Percentiles rank a stretch among this genome's conserved stretches.
phyloP scores from a whole-genome alignment of 192 early-diverging fungal species.

The Mortierella hygrophila region DNA sequence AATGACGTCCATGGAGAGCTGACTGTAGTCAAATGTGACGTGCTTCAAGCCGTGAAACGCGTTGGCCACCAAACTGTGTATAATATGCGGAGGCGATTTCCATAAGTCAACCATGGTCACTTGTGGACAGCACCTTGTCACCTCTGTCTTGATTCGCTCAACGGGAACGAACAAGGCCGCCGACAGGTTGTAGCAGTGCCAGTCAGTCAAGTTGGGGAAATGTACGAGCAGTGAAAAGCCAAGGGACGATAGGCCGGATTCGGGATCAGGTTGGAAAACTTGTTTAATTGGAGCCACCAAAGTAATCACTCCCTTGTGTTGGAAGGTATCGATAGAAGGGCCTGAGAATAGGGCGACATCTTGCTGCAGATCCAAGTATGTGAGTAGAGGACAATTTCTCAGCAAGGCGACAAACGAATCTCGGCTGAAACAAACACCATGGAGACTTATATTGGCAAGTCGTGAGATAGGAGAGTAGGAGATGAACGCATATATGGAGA shows the following conservation, averaged over 20 bases:
- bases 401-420: constrained; percentile 12
- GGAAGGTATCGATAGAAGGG: constrained; percentile 13
- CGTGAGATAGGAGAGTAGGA: neutral
- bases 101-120: neutral
- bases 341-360: constrained; percentile 10
- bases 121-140: constrained; percentile 17
- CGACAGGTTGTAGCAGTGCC: neutral
- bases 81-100: constrained; percentile 5
- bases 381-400: constrained; percentile 20
- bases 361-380: constrained; percentile 1
- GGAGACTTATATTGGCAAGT: neutral
- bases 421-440: constrained; percentile 15
- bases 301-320: constrained; percentile 10
- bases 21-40: constrained; percentile 2
- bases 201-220: constrained; percentile 9
- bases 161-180: constrained; percentile 10
- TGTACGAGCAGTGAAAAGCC: constrained; percentile 19
- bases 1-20: constrained; percentile 23
- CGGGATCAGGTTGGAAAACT: constrained; percentile 12
- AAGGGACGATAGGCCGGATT: neutral
- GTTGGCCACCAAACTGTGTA: constrained; percentile 19
- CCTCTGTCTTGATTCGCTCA: constrained; percentile 24
- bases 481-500: neutral
- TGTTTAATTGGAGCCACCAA: constrained; percentile 2
- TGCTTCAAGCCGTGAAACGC: neutral